Conservation (phyloP, 345 rosid genomes). For the Citrus maxima region DNA sequence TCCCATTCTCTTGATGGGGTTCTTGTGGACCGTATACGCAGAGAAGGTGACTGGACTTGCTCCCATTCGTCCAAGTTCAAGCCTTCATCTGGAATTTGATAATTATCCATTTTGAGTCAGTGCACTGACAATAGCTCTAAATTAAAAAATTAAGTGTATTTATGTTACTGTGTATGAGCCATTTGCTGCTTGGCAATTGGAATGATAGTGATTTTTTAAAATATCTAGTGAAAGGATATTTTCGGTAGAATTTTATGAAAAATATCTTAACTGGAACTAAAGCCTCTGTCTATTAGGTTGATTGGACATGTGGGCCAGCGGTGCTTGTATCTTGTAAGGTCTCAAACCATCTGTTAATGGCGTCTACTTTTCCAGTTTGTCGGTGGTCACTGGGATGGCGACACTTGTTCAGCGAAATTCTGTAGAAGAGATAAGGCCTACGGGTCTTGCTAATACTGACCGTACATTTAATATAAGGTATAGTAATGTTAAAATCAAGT, state of each 20-base stretch:
- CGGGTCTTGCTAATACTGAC: too few species aligned
- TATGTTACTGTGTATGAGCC: not conserved
- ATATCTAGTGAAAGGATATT: slow-evolving; percentile 11
- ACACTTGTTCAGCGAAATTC: too few species aligned
- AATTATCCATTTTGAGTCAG: slow-evolving; percentile 21
- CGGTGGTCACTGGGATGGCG: not conserved
- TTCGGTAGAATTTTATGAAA: not conserved
- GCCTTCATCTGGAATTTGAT: slow-evolving; percentile 16
- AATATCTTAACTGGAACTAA: slow-evolving; percentile 1
- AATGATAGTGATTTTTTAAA: not conserved
- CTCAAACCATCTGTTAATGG: not conserved
- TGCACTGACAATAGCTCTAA: not conserved
- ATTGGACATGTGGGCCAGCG: not conserved
- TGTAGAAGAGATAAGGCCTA: too few species aligned
- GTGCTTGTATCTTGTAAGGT: not conserved
- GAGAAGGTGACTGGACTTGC: slow-evolving; percentile 20
- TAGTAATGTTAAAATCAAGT: too few species aligned
- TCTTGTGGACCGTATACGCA: not conserved
- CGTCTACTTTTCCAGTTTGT: not conserved
- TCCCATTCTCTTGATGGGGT: slow-evolving; percentile 3
- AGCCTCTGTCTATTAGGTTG: not conserved
- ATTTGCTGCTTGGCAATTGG: not conserved
- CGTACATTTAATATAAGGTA: too few species aligned
- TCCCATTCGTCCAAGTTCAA: slow-evolving; percentile 43
- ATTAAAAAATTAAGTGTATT: not conserved